A percentile compares a stretch with the other conserved stretches of the same genome.
Conservation (phyloP, 305 asterid genomes). For the Fraxinus greggii region DNA sequence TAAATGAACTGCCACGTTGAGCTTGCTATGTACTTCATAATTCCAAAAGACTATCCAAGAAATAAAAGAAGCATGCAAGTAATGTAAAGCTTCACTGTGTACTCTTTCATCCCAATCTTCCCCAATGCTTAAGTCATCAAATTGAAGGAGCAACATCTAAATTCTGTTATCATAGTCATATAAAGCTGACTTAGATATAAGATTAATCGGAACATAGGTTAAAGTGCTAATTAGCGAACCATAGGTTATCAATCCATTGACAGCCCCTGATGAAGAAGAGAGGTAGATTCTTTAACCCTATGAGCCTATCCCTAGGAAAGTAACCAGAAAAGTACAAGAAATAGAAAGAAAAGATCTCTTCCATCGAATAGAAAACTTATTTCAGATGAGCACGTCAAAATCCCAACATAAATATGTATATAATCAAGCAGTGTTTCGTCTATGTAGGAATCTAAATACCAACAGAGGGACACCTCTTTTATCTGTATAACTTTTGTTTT, state of each 20-base stretch:
- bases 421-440: neutral
- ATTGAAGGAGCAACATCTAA: constrained; percentile 1
- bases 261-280: neutral
- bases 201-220: neutral
- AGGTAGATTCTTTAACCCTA: neutral
- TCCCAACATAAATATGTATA: neutral
- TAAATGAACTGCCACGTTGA: neutral
- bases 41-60: neutral
- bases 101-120: neutral
- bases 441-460: neutral
- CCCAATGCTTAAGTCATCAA: constrained; percentile 5
- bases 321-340: neutral
- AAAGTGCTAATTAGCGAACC: neutral
- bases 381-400: neutral
- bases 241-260: neutral
- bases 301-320: neutral
- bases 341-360: neutral
- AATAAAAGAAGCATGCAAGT: neutral
- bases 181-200: neutral
- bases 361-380: neutral
- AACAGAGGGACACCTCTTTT: neutral
- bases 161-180: neutral
- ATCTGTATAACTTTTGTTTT: neutral
- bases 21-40: neutral
- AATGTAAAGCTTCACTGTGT: neutral